A percentile compares a stretch with the other conserved stretches of the same genome.
Evolutionary conservation across 2,329 filamentous ascomycete species (phyloP).

Genomic region (Penicillium sp.): DNA sequence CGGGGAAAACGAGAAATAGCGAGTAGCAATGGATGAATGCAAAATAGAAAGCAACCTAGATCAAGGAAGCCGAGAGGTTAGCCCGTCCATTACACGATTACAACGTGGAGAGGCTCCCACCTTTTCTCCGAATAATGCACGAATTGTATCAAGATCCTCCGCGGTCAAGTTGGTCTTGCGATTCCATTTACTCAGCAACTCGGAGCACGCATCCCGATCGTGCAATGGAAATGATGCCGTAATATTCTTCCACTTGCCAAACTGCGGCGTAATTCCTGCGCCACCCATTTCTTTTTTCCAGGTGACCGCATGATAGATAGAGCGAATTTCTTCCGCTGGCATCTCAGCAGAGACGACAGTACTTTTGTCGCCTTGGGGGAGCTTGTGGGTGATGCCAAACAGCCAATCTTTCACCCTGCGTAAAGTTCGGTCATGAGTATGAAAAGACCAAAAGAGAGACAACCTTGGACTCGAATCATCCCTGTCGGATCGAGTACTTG

Average conservation of each 20-base stretch:
- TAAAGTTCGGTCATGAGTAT: neutral
- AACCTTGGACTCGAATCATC: neutral
- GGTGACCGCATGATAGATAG: conserved; percentile 83
- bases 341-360: conserved; percentile 76
- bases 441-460: neutral
- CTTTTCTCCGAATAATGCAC: conserved; percentile 75
- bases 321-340: conserved; percentile 82
- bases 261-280: conserved; percentile 71
- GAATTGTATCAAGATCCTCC: conserved; percentile 72
- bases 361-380: conserved; percentile 77
- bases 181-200: conserved; percentile 74
- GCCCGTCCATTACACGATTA: neutral
- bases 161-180: conserved; percentile 62
- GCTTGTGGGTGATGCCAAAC: conserved; percentile 76
- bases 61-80: neutral
- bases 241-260: conserved; percentile 71
- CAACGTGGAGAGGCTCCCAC: conserved; percentile 23
- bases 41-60: conserved; percentile 85
- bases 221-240: conserved; percentile 81
- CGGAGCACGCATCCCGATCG: conserved; percentile 71
- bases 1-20: conserved; percentile 78
- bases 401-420: conserved; percentile 88
- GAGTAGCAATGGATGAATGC: conserved; percentile 93
- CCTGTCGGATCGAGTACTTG: neutral
- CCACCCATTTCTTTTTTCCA: conserved; percentile 73